Conservation (phyloP, 2,329 filamentous ascomycete species). For the Claviceps sp. region DNA sequence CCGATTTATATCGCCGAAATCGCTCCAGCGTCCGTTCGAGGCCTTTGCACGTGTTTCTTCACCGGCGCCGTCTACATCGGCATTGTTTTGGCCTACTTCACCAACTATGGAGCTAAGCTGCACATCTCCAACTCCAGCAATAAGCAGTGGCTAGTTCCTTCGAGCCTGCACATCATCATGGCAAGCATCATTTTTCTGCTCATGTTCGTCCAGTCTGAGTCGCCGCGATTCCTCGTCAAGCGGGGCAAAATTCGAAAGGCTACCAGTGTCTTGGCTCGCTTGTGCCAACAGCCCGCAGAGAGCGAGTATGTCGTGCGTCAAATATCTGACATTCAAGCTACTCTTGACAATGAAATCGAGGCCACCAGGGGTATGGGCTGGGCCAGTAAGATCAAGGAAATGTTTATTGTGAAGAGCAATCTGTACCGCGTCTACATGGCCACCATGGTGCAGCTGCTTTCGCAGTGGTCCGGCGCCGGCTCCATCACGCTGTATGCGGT, state of each 20-base stretch:
- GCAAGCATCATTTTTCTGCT: constrained; percentile 57
- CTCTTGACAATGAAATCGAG: constrained; percentile 58
- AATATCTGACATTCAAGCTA: constrained; percentile 48
- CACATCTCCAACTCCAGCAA: constrained; percentile 33
- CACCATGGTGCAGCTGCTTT: constrained; percentile 54
- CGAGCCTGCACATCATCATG: constrained; percentile 65
- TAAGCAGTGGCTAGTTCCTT: constrained; percentile 52
- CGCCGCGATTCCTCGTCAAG: constrained; percentile 58
- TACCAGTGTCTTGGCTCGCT: constrained; percentile 35
- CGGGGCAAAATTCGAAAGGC: constrained; percentile 46
- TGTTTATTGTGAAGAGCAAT: constrained; percentile 54
- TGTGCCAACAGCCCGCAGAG: constrained; percentile 46
- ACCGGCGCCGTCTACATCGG: constrained; percentile 54
- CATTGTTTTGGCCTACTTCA: constrained; percentile 68
- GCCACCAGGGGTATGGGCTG: constrained; percentile 53
- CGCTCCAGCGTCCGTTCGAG: constrained; percentile 53
- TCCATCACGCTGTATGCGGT: constrained; percentile 67
- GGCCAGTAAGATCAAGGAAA: constrained; percentile 52
- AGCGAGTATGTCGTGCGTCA: constrained; percentile 50
- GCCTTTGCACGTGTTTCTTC: constrained; percentile 53
- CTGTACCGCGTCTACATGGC: constrained; percentile 60
- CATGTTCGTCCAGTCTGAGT: constrained; percentile 56
- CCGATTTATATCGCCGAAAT: constrained; percentile 64
- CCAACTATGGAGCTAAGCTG: constrained; percentile 47
- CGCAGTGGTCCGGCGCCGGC: constrained; percentile 61